phyloP scores from a whole-genome alignment of 108 stramenopile genomes.

The Nitzschia inconspicua region DNA sequence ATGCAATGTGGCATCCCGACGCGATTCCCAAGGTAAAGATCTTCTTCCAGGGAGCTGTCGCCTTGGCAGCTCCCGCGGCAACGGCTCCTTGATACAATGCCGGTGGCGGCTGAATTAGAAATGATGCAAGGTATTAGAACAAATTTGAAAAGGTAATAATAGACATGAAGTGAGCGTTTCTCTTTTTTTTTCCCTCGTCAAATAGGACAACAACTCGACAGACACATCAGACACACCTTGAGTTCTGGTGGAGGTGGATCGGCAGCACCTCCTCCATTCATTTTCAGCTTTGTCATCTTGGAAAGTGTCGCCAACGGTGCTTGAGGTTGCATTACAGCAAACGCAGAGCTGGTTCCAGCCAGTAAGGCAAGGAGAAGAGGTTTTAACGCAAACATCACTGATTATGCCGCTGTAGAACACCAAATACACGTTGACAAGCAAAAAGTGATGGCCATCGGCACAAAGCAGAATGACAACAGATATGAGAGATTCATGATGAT shows the following conservation, averaged over 20 bases:
- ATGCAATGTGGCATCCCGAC: slow-evolving; percentile 83
- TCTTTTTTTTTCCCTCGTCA: not conserved
- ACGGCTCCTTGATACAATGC: slow-evolving; percentile 77
- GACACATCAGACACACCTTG: slow-evolving; percentile 33
- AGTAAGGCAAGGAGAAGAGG: slow-evolving; percentile 24
- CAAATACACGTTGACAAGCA: too few species aligned
- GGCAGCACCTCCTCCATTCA: slow-evolving; percentile 48
- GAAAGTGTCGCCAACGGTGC: slow-evolving; percentile 5
- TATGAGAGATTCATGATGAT: too few species aligned
- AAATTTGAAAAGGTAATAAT: not conserved
- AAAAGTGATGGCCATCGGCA: too few species aligned
- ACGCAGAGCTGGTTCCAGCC: slow-evolving; percentile 36
- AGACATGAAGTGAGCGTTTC: not conserved
- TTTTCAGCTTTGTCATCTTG: slow-evolving; percentile 25
- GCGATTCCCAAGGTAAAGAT: slow-evolving; percentile 86
- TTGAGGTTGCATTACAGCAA: slow-evolving; percentile 30
- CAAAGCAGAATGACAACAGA: too few species aligned
- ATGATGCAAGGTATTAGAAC: not conserved
- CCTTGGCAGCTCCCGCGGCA: slow-evolving; percentile 77
- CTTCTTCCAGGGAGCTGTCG: slow-evolving; percentile 56
- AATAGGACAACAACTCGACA: not conserved
- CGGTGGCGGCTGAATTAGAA: slow-evolving; percentile 48
- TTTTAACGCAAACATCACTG: slow-evolving; percentile 22
- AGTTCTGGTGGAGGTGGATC: slow-evolving; percentile 35
- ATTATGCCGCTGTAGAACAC: too few species aligned